These are phyloP conservation scores for Didymella lethalis DNA, from an alignment of 2,329 filamentous ascomycete genomes.

Conservation along the genomic window DNA sequence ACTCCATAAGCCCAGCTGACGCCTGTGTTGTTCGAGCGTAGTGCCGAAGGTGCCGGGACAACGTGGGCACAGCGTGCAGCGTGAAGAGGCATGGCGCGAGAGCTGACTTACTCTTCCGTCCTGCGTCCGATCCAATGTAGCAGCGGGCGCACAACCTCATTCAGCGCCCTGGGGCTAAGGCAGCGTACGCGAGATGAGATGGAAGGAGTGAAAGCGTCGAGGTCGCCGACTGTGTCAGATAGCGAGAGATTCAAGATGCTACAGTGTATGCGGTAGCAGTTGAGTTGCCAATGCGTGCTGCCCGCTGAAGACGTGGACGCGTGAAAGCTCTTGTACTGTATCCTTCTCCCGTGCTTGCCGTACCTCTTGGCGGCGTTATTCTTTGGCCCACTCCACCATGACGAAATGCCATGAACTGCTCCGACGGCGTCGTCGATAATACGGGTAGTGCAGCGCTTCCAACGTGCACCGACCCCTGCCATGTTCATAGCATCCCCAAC, in stretches of 20 bases:
- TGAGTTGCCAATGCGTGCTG: conserved; percentile 15
- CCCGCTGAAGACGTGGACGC: conserved; percentile 8
- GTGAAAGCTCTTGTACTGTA: conserved; percentile 22
- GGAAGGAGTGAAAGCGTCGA: background rate
- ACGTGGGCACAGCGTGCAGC: conserved; percentile 29
- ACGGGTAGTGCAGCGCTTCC: conserved; percentile 14
- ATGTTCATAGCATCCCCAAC: conserved; percentile 27
- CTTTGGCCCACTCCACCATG: conserved; percentile 35
- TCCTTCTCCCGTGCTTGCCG: conserved; percentile 32
- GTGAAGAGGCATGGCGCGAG: conserved; percentile 24
- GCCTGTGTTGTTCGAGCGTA: conserved; percentile 33
- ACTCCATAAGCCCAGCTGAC: conserved; percentile 25
- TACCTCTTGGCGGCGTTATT: conserved; percentile 32
- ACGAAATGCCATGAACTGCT: conserved; percentile 33
- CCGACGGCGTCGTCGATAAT: conserved; percentile 21
- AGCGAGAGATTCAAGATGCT: conserved; percentile 9
- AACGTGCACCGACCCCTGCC: conserved; percentile 16
- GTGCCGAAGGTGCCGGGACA: conserved; percentile 24
- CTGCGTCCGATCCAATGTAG: conserved; percentile 24
- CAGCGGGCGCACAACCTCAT: conserved; percentile 21
- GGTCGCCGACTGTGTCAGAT: conserved; percentile 2
- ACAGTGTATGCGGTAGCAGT: background rate
- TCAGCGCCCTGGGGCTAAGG: conserved; percentile 4
- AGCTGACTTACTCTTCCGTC: conserved; percentile 34
- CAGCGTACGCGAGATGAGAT: conserved; percentile 9